A percentile compares a stretch with the other conserved stretches of the same genome.
Conservation (phyloP, 2,329 filamentous ascomycete genomes). For the Aspergillus sp. region DNA sequence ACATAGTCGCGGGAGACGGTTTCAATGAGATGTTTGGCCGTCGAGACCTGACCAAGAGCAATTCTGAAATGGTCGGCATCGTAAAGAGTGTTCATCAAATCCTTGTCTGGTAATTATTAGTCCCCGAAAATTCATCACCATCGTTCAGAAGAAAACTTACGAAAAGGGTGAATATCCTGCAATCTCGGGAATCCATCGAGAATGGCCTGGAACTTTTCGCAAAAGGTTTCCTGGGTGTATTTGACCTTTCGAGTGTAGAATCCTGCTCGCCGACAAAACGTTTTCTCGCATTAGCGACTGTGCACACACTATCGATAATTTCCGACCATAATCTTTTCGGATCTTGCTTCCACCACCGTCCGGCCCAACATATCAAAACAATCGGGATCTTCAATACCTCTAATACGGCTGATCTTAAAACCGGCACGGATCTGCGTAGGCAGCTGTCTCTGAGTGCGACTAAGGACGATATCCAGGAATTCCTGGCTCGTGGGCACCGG, state of each 20-base stretch:
- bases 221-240: constrained; percentile 94
- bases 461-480: constrained; percentile 96
- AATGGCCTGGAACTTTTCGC: constrained; percentile 86
- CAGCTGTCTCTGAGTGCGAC: constrained; percentile 83
- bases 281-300: constrained; percentile 24
- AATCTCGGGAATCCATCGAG: constrained; percentile 90
- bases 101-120: constrained; percentile 51
- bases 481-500: constrained; percentile 90
- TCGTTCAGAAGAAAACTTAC: constrained; percentile 38
- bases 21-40: constrained; percentile 94
- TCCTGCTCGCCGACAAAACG: constrained; percentile 40
- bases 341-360: background rate
- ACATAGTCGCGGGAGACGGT: constrained; percentile 95
- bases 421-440: constrained; percentile 94
- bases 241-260: constrained; percentile 99
- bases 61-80: constrained; percentile 98
- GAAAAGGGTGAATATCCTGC: constrained; percentile 93
- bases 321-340: constrained; percentile 1
- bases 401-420: constrained; percentile 92
- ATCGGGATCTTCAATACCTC: constrained; percentile 40
- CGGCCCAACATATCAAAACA: background rate
- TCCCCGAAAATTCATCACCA: background rate
- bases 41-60: constrained; percentile 90
- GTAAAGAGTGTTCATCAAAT: constrained; percentile 95
- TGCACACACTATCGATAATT: constrained; percentile 12